Evolutionary conservation across 108 stramenopile genomes (phyloP).

Genomic region (Fragilaria radians): DNA sequence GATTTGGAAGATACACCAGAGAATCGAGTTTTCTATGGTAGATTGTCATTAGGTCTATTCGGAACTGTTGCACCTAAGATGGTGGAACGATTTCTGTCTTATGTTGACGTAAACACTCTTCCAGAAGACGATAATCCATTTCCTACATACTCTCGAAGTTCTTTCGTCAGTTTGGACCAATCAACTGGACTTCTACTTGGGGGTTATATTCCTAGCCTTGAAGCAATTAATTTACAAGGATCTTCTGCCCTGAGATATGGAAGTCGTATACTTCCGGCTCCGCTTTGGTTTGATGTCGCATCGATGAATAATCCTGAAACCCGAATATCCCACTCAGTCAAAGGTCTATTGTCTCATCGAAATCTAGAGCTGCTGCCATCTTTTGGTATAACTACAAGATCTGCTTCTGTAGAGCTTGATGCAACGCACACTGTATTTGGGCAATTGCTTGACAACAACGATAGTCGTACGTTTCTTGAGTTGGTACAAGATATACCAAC

Average conservation of each 20-base stretch:
- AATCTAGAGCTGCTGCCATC: conserved; percentile 56
- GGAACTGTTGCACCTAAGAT: conserved; percentile 53
- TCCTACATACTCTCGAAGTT: conserved; percentile 53
- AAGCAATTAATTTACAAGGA: conserved; percentile 51
- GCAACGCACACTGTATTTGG: conserved; percentile 76
- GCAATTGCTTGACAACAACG: conserved; percentile 44
- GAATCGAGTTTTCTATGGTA: conserved; percentile 57
- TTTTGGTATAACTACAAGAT: conserved; percentile 77
- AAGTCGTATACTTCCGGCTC: conserved; percentile 53
- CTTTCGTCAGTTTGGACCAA: conserved; percentile 53
- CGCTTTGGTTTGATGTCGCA: conserved; percentile 61
- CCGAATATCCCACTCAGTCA: conserved; percentile 37
- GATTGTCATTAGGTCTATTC: conserved; percentile 60
- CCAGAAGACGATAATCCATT: conserved; percentile 44
- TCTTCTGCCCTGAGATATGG: conserved; percentile 55
- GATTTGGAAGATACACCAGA: conserved; percentile 35
- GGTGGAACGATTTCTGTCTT: conserved; percentile 59
- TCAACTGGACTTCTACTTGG: conserved; percentile 62
- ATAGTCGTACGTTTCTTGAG: conserved; percentile 41
- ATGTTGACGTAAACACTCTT: conserved; percentile 30
- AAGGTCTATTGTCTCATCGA: conserved; percentile 72
- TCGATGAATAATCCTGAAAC: neutral
- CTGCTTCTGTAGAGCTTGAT: conserved; percentile 42
- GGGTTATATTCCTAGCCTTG: conserved; percentile 64
- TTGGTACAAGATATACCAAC: conserved; percentile 56